These are phyloP conservation scores for Rhododendron molle DNA, from an alignment of 148 eudicot genomes.

Conservation along the genomic window DNA sequence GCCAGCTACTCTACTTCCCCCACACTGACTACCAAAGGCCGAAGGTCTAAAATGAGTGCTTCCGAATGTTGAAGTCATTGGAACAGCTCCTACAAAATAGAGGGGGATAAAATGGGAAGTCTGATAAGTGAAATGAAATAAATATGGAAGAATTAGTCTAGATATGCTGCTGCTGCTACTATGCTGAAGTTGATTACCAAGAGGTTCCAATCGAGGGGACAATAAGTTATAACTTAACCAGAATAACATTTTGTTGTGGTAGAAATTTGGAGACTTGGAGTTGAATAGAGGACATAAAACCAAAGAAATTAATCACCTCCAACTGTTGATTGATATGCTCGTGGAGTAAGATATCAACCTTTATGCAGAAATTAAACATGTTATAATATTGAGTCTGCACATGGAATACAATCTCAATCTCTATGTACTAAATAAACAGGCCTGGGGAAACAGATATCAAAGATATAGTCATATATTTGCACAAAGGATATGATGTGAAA, in stretches of 20 bases:
- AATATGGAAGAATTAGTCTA: neutral
- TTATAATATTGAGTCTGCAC: neutral
- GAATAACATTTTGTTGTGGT: neutral
- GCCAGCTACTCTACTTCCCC: conserved; percentile 2
- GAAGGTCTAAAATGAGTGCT: neutral
- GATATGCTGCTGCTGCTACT: no score
- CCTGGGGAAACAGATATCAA: neutral
- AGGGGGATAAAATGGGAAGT: neutral
- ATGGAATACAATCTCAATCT: neutral
- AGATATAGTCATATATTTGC: neutral
- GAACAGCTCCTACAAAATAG: neutral
- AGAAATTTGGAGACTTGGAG: neutral
- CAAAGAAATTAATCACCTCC: neutral
- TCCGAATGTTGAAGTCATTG: neutral
- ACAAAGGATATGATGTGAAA: neutral
- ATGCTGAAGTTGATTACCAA: no score
- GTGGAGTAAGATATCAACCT: neutral
- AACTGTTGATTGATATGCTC: no score
- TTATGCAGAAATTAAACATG: neutral
- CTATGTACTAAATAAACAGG: neutral
- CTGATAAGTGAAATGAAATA: neutral
- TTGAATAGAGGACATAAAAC: neutral
- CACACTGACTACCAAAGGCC: neutral
- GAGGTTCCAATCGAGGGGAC: no score
- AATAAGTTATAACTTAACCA: neutral